phyloP scores from a whole-genome alignment of 805 yeast species.

The Metschnikowia drakensbergensis region DNA sequence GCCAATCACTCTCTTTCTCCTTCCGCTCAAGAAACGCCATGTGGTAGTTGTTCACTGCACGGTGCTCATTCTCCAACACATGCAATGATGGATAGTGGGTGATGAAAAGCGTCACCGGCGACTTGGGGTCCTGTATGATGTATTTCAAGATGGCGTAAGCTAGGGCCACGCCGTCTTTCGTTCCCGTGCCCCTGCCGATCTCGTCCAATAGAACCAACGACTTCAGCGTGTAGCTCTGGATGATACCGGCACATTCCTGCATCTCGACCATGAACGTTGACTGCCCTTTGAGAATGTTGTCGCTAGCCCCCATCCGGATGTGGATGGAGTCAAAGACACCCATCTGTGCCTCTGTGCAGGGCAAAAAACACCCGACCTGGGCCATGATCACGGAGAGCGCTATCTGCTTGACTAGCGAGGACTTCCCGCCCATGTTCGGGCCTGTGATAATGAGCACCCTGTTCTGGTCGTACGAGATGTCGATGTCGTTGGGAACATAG shows the following conservation, averaged over 20 bases:
- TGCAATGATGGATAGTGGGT: constrained; percentile 78
- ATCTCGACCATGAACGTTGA: constrained; percentile 83
- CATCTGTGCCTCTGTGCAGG: constrained; percentile 56
- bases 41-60: constrained; percentile 55
- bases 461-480: constrained; percentile 43
- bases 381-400: constrained; percentile 70
- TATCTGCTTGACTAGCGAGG: constrained; percentile 69
- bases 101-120: constrained; percentile 66
- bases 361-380: constrained; percentile 74
- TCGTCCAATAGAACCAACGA: constrained; percentile 71
- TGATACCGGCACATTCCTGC: constrained; percentile 58
- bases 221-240: constrained; percentile 47
- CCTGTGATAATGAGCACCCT: constrained; percentile 70
- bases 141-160: constrained; percentile 70
- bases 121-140: constrained; percentile 35
- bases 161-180: constrained; percentile 73
- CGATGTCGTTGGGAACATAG: constrained; percentile 66
- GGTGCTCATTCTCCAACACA: constrained; percentile 41
- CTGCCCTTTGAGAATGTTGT: constrained; percentile 67
- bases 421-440: constrained; percentile 88
- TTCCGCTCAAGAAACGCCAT: constrained; percentile 58
- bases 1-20: constrained; percentile 21
- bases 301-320: constrained; percentile 84
- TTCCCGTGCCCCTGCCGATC: constrained; percentile 76
- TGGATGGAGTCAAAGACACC: constrained; percentile 75